A percentile compares a stretch with the other conserved stretches of the same genome.
Conservation (phyloP, 1,284 basidiomycete genomes). For the Ceratorhiza oryzae-sativae region DNA sequence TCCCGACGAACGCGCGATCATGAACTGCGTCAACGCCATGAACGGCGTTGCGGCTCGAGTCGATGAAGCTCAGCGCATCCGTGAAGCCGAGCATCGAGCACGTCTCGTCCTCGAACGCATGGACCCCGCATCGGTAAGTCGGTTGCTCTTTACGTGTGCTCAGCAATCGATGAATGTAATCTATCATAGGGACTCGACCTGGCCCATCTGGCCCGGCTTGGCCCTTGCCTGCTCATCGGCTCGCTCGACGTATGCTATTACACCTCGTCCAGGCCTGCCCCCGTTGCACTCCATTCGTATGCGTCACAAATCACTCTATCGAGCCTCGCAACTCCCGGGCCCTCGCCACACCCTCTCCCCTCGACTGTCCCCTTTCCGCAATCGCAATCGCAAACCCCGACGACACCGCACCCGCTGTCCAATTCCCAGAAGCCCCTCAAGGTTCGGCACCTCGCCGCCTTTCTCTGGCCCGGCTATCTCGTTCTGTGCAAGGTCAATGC, state of each 20-base stretch:
- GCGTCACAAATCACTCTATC: neutral
- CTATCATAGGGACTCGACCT: constrained; percentile 48
- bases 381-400: constrained; percentile 3
- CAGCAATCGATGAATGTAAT: constrained; percentile 49
- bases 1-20: constrained; percentile 49
- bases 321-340: constrained; percentile 4
- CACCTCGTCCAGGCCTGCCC: neutral
- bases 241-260: constrained; percentile 84
- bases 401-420: constrained; percentile 50
- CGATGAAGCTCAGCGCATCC: constrained; percentile 60
- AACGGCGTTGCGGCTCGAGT: constrained; percentile 64
- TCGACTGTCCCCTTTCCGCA: constrained; percentile 7
- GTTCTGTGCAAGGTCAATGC: constrained; percentile 80
- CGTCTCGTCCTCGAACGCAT: constrained; percentile 75
- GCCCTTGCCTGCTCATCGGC: constrained; percentile 77
- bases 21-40: constrained; percentile 56
- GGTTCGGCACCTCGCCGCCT: constrained; percentile 87
- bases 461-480: constrained; percentile 85
- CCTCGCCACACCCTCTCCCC: constrained; percentile 14
- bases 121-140: constrained; percentile 49
- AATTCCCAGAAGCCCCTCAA: constrained; percentile 56
- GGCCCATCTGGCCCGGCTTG: constrained; percentile 71
- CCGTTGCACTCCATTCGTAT: neutral
- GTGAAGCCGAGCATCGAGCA: constrained; percentile 71
- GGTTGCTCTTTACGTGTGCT: constrained; percentile 42